Evolutionary conservation across 805 yeast genomes (phyloP), one percentile per base, ranked within the genome.

Genomic region (Clavispora asparagi): DNA sequence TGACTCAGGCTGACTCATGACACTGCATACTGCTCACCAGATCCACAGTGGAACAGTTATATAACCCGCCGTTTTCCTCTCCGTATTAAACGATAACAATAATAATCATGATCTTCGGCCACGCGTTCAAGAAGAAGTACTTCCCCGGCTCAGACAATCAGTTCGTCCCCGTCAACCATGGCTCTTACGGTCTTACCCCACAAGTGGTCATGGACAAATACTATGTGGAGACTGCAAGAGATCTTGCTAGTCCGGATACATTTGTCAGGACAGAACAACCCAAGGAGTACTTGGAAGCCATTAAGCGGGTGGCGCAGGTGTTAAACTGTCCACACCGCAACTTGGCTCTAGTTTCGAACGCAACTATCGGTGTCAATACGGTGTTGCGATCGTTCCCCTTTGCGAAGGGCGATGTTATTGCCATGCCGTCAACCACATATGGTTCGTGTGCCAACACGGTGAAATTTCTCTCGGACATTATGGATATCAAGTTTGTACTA

Each of bases 121-220:
- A 69, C 46, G 55, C 62, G 10, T 74, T 81, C 57, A 71, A 75
- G 46, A 58, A 68, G n/a, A 62, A 72, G 46, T 67, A 78, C 57
- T 84, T 79, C 58, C 55, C 67, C 1, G 53, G 60, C 13, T 65
- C 80, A 11, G 74, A 64, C 29, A 54, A 66, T 1, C 68, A 60
- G 2, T 67, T 70, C 8, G 59, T 60, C 4, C 77, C 78, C 13
- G 73, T 82, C 39, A 84, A 84, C 61, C 83, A 83, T 57, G 89
- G 89, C 7, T 76, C 86, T 1, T 84, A 62, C 56, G 90, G 89
- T 1, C 64, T 74, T 1, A 67, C 76, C 3, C 85, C 89, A 0
- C 64, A 58, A 8, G 64, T 71, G 5, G 79, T 83, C 1, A 16
- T 52, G 19, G 52, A 52, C 33, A 42, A 40, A 30, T 50, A 43